A percentile compares a stretch with the other conserved stretches of the same genome.
Evolutionary conservation across 805 yeast species (phyloP).

Genomic region (Ogataea pignaliae): DNA sequence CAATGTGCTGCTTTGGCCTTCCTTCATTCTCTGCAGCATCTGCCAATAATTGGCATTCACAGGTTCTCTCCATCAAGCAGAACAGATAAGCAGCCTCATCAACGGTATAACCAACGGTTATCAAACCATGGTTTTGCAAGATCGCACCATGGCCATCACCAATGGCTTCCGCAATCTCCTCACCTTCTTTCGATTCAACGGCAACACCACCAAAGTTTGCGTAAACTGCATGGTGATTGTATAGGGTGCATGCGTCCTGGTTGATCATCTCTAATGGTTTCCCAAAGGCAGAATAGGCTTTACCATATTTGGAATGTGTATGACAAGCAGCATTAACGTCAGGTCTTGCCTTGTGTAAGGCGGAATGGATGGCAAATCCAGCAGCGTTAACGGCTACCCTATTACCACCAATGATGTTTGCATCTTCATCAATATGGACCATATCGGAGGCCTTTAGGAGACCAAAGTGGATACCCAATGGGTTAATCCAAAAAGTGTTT

Average conservation of each 20-base stretch:
- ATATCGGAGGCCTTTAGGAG: conserved; percentile 36
- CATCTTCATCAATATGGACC: conserved; percentile 60
- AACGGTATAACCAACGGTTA: conserved; percentile 66
- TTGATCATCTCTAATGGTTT: conserved; percentile 70
- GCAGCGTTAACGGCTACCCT: conserved; percentile 52
- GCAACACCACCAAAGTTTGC: conserved; percentile 77
- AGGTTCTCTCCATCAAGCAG: conserved; percentile 57
- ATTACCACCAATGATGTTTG: conserved; percentile 59
- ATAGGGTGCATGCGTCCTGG: conserved; percentile 71
- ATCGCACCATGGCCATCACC: conserved; percentile 57
- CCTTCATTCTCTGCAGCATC: conserved; percentile 47
- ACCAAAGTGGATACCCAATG: conserved; percentile 66
- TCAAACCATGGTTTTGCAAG: conserved; percentile 67
- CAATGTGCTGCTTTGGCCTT: conserved; percentile 37
- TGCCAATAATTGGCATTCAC: conserved; percentile 61
- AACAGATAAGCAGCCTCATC: conserved; percentile 72
- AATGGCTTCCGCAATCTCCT: conserved; percentile 53
- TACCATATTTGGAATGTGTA: conserved; percentile 62
- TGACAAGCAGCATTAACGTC: conserved; percentile 72
- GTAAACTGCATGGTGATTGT: conserved; percentile 64
- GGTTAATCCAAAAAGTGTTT: conserved; percentile 80
- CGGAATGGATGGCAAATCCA: conserved; percentile 68
- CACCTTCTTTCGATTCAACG: conserved; percentile 59
- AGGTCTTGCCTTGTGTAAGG: conserved; percentile 62
- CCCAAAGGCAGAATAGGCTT: conserved; percentile 62